Conservation (phyloP, 495 filamentous ascomycete genomes). For the Penicillium odoratum region DNA sequence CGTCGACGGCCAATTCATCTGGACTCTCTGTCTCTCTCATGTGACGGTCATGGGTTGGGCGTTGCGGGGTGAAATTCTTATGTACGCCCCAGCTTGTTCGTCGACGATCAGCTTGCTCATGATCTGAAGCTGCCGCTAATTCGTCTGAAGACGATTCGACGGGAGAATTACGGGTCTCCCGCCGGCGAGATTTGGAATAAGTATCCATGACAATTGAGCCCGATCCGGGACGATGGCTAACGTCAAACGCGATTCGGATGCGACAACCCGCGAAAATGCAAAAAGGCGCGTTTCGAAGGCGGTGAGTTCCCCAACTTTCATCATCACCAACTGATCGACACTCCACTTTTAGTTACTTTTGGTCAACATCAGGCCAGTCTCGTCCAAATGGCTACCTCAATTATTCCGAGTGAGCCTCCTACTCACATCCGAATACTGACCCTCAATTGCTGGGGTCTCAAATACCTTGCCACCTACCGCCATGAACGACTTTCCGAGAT, state of each 20-base stretch:
- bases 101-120: conserved; percentile 42
- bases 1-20: conserved; percentile 46
- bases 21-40: conserved; percentile 44
- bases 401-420: conserved; percentile 27
- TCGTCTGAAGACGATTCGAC: conserved; percentile 55
- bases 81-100: conserved; percentile 40
- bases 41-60: conserved; percentile 32
- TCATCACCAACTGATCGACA: conserved; percentile 10
- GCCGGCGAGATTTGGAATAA: conserved; percentile 54
- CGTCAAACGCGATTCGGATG: conserved; percentile 8
- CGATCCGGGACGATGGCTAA: conserved; percentile 12
- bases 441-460: conserved; percentile 96
- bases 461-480: conserved; percentile 79
- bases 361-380: background rate
- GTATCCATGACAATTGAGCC: conserved; percentile 30
- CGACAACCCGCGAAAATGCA: conserved; percentile 9
- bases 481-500: conserved; percentile 81
- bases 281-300: conserved; percentile 19
- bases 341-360: background rate
- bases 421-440: conserved; percentile 68
- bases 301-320: conserved; percentile 18
- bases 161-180: conserved; percentile 41
- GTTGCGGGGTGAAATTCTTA: conserved; percentile 39
- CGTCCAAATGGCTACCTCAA: conserved; percentile 20
- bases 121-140: conserved; percentile 45